Evolutionary conservation across 331 rosid species (phyloP).

Genomic region (Quercus phellos): DNA sequence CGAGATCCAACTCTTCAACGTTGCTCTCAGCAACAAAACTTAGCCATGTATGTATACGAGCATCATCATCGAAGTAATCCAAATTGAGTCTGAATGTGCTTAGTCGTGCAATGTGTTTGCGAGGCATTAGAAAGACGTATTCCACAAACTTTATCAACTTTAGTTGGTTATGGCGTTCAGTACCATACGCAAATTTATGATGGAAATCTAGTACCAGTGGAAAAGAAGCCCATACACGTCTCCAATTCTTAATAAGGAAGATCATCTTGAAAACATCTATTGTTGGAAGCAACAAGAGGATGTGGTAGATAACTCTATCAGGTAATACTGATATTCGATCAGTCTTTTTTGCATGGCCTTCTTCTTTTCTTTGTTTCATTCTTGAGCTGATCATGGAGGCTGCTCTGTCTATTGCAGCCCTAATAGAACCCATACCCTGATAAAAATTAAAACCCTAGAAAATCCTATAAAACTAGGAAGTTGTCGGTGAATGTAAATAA

Average conservation of each 20-base stretch:
- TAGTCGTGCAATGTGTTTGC: too few species aligned
- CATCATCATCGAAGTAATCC: too few species aligned
- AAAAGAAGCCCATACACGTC: background rate
- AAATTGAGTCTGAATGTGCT: too few species aligned
- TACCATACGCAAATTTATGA: too few species aligned
- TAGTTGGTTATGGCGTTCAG: too few species aligned
- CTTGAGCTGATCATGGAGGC: background rate
- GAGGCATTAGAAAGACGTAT: too few species aligned
- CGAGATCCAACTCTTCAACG: background rate
- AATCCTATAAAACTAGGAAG: too few species aligned
- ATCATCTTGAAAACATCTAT: background rate
- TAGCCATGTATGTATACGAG: too few species aligned
- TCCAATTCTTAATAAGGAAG: background rate
- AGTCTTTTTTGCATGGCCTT: background rate
- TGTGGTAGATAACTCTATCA: background rate
- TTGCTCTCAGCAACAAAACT: background rate
- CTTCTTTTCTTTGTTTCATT: background rate
- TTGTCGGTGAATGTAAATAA: too few species aligned
- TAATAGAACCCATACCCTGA: too few species aligned
- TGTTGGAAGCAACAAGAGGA: background rate
- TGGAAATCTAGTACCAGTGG: background rate
- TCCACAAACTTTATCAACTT: too few species aligned
- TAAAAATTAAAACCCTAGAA: too few species aligned
- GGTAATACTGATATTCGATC: background rate
- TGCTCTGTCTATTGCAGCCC: background rate